Conservation (phyloP, 2,329 filamentous ascomycete genomes). For the Sphaerostilbella broomeana region DNA sequence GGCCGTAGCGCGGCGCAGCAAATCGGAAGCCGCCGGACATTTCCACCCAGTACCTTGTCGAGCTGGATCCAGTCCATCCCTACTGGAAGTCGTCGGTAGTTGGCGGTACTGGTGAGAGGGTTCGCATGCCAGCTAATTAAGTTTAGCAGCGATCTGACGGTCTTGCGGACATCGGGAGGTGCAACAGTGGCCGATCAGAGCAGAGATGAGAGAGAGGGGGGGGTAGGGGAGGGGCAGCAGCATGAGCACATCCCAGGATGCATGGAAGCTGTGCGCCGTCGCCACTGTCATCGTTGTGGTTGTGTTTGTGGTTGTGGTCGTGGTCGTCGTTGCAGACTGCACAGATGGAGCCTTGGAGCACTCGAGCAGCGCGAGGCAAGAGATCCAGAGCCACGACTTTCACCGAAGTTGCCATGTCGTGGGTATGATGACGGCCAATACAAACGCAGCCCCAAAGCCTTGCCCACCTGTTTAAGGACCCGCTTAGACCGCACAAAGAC, state of each 20-base stretch:
- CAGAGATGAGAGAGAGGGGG: not conserved
- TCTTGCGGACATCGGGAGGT: not conserved
- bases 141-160: conserved; percentile 4
- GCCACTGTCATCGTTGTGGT: too few relatives aligned
- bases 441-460: conserved; percentile 7
- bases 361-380: conserved; percentile 4
- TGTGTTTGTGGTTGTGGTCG: too few relatives aligned
- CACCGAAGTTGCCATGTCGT: conserved; percentile 14
- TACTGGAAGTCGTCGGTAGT: conserved; percentile 10
- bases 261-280: too few relatives aligned
- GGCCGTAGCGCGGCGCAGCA: conserved; percentile 7
- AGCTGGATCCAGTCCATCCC: conserved; percentile 6
- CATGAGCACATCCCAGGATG: not conserved
- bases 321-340: conserved; percentile 2
- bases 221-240: conserved; percentile 6
- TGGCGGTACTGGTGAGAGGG: conserved; percentile 10
- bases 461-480: conserved; percentile 10
- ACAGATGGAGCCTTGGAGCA: conserved; percentile 2
- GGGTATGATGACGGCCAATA: conserved; percentile 11
- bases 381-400: conserved; percentile 12
- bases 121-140: conserved; percentile 11
- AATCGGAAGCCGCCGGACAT: conserved; percentile 9
- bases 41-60: conserved; percentile 3
- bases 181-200: not conserved
- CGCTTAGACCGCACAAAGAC: conserved; percentile 6